Evolutionary conservation across 176 grass and related monocot species (phyloP), one percentile per base, ranked within the genome.

Genomic region (Zoysia pacifica): DNA sequence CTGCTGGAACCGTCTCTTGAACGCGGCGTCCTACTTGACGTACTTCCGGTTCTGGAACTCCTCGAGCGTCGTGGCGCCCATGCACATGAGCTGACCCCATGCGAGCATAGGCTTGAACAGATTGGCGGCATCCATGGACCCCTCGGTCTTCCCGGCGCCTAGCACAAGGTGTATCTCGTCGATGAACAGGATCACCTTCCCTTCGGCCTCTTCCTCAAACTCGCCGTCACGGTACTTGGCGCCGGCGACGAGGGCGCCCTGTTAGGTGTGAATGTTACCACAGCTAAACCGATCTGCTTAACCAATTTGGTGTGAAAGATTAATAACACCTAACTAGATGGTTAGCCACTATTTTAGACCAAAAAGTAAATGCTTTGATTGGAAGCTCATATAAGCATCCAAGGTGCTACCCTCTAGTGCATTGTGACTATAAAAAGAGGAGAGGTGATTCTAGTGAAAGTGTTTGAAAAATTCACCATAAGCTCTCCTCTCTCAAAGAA

Each of bases 81-180:
- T 70, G 39, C 49, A 69, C 14, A 65, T 66, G 19, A 81, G 11
- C 36, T 55, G 49, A 11, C 78, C 78, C 11, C 78, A 13, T 0
- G 64, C 78, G 6, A 81, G 48, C 67, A 70, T 35, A 5, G 65
- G 65, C 48, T 81, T 81, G n/a, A 81, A 35, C 20, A 81, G 48
- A 39, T 81, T 81, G 52, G 20, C 73, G 5, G 20, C 73, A 36
- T 76, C 58, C 52, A 62, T 56, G 42, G 59, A 62, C 7, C 59
- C 59, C 59, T 62, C 59, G 9, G 59, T 62, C 59, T 35, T 62
- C 20, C 59, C 59, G 59, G 81, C 84, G 46, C 76, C 59, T 35
- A 94, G 89, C 47, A 94, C 86, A 1, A 91, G 86, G 65, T 94
- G 91, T 10, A 94, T 83, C 73, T 94, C 91, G 39, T 94, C 86